These are phyloP conservation scores for Thinopyrum obtusiflorum DNA, from an alignment of 202 grass and related monocot genomes.

Conservation along the genomic window DNA sequence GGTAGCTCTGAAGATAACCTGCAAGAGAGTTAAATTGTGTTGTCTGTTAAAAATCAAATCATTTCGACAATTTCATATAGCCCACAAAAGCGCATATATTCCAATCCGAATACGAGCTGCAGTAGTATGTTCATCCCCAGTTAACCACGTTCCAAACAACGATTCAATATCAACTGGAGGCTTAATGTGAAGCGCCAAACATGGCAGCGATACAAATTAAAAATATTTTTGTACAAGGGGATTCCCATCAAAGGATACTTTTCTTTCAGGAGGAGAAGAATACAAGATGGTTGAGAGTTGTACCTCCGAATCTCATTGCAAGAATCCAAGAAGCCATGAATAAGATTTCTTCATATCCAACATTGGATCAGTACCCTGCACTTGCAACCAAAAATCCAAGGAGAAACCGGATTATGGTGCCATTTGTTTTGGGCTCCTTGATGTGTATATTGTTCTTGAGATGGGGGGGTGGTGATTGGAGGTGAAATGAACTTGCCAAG, in stretches of 20 bases:
- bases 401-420: not conserved
- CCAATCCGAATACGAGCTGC: no score
- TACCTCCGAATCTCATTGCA: slow-evolving; percentile 13
- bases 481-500: not conserved
- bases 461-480: not conserved
- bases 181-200: not conserved
- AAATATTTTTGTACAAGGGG: not conserved
- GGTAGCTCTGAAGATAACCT: no score
- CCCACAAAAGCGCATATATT: no score
- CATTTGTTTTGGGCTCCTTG: not conserved
- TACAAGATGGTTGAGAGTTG: not conserved
- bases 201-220: not conserved
- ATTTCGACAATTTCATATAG: no score
- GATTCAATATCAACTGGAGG: no score
- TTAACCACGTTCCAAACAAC: no score
- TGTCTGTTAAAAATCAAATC: no score
- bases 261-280: not conserved
- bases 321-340: slow-evolving; percentile 1
- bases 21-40: no score
- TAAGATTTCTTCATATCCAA: not conserved
- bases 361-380: not conserved
- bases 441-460: not conserved
- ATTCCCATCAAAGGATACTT: not conserved
- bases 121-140: no score
- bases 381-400: slow-evolving; percentile 16